Conservation (phyloP, 1,284 basidiomycete species). For the Paramarasmius palmivorus region DNA sequence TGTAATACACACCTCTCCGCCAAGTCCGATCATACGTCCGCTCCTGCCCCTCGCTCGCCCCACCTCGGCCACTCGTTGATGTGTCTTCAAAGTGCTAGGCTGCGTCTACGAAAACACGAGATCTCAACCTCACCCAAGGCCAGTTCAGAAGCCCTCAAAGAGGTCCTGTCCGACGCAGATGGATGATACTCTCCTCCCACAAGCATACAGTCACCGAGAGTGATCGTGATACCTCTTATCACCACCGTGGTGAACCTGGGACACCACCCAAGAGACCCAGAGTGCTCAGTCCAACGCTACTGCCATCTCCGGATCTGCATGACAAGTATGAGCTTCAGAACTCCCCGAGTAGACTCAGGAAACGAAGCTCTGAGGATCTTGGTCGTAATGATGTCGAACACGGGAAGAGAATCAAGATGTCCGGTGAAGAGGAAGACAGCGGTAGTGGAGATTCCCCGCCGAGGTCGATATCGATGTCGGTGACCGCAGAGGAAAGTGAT, state of each 20-base stretch:
- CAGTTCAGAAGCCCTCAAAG: too few relatives aligned
- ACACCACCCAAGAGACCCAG: slow-evolving; percentile 15
- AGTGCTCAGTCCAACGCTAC: slow-evolving; percentile 6
- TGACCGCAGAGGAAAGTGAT: neutral
- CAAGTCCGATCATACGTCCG: too few relatives aligned
- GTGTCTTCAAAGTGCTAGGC: too few relatives aligned
- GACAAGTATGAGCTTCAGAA: neutral
- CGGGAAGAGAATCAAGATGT: slow-evolving; percentile 32
- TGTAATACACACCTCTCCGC: too few relatives aligned
- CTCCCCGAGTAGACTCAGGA: slow-evolving; percentile 9
- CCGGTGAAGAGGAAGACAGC: slow-evolving; percentile 1
- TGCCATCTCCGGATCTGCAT: neutral
- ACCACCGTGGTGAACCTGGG: slow-evolving; percentile 4
- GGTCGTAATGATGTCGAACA: slow-evolving; percentile 13
- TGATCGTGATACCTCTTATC: neutral
- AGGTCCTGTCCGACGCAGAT: too few relatives aligned
- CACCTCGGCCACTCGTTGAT: too few relatives aligned
- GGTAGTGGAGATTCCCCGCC: neutral
- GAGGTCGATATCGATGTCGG: neutral
- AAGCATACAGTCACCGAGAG: neutral
- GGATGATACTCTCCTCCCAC: neutral
- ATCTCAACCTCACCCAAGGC: too few relatives aligned
- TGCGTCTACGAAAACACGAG: too few relatives aligned
- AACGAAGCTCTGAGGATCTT: slow-evolving; percentile 26
- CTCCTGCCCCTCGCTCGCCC: too few relatives aligned